These are phyloP conservation scores for Xylaria hypoxylon DNA, from an alignment of 2,329 filamentous ascomycete genomes.

Conservation along the genomic window DNA sequence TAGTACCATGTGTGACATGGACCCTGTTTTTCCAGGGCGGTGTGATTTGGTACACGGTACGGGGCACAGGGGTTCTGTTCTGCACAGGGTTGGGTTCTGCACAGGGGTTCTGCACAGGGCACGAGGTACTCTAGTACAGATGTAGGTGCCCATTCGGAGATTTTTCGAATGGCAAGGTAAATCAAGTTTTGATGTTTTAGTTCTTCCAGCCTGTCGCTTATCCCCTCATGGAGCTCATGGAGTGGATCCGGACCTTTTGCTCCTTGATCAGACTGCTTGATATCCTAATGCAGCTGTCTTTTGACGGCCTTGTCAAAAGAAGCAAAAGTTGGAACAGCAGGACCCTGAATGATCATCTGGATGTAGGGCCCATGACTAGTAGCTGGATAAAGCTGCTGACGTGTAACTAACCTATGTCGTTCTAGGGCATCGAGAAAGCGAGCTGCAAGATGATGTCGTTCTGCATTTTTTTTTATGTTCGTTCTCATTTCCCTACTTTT, in stretches of 20 bases:
- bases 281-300: no score
- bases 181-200: no score
- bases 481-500: neutral
- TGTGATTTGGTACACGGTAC: conserved; percentile 1
- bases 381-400: neutral
- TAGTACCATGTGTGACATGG: no score
- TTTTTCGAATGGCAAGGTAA: no score
- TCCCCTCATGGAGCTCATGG: no score
- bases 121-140: neutral
- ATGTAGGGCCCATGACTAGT: conserved; percentile 6
- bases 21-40: conserved; percentile 4
- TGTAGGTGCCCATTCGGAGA: no score
- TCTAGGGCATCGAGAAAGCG: neutral
- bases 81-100: no score
- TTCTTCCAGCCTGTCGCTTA: no score
- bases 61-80: neutral
- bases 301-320: neutral
- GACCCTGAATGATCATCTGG: neutral
- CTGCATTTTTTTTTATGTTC: neutral
- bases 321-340: neutral
- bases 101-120: neutral
- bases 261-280: no score
- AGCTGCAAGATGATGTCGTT: conserved; percentile 28
- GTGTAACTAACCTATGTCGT: conserved; percentile 8
- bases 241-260: no score